Conservation (phyloP, 164 flowering plant species). For the Protea cynaroides region DNA sequence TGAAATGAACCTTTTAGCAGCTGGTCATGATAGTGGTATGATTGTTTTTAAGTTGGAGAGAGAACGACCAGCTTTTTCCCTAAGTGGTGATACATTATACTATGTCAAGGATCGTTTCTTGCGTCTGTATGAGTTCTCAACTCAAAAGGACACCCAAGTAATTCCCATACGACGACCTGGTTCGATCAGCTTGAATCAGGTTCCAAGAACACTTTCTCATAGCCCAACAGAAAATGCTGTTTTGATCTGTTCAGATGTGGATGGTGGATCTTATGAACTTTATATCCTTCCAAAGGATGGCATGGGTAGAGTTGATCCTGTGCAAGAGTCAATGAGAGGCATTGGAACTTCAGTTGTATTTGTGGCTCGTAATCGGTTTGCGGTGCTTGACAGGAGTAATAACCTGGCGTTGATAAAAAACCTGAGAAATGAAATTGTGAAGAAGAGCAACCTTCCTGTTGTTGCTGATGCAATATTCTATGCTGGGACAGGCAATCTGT, state of each 20-base stretch:
- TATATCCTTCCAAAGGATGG: neutral
- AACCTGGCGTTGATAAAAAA: too few species aligned
- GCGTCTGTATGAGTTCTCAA: neutral
- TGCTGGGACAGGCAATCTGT: neutral
- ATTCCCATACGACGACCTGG: constrained; percentile 1
- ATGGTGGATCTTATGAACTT: neutral
- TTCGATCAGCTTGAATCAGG: neutral
- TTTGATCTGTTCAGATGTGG: neutral
- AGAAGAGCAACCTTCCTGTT: neutral
- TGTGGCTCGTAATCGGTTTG: too few species aligned
- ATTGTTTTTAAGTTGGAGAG: too few species aligned
- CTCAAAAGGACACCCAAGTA: neutral
- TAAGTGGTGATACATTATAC: too few species aligned
- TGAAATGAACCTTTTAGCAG: neutral
- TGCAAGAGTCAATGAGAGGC: neutral
- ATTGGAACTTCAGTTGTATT: neutral
- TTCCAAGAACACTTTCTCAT: neutral
- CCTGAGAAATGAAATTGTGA: neutral
- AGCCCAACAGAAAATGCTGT: neutral
- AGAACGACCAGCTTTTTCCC: too few species aligned
- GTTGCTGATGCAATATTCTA: neutral
- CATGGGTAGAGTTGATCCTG: neutral
- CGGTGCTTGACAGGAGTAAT: neutral
- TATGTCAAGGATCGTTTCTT: neutral
- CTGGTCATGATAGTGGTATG: neutral